Evolutionary conservation across 495 filamentous ascomycete species (phyloP).

Genomic region (Amphirosellinia nigrospora): DNA sequence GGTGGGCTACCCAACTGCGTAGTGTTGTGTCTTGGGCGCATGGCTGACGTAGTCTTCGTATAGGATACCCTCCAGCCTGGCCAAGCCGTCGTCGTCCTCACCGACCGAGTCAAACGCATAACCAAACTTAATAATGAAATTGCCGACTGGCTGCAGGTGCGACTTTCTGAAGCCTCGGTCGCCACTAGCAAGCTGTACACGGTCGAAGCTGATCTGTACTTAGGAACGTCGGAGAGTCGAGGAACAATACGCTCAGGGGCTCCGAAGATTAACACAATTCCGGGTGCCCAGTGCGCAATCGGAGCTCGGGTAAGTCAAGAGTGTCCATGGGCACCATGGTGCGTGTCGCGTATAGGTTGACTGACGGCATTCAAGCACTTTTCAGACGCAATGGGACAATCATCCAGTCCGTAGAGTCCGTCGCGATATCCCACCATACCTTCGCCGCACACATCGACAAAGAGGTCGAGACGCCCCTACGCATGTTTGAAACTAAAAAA

Average conservation of each 20-base stretch:
- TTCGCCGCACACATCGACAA: conserved; percentile 86
- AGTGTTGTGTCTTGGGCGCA: conserved; percentile 1
- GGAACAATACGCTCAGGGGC: conserved; percentile 83
- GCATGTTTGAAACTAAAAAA: conserved; percentile 69
- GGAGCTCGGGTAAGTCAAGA: conserved; percentile 78
- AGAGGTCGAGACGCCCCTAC: conserved; percentile 87
- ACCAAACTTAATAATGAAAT: conserved; percentile 87
- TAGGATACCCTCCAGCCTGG: conserved; percentile 83
- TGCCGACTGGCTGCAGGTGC: conserved; percentile 96
- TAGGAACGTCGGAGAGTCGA: conserved; percentile 94
- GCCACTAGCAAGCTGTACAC: conserved; percentile 17
- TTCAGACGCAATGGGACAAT: conserved; percentile 95
- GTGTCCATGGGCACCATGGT: no score
- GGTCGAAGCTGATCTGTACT: conserved; percentile 26
- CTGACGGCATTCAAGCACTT: conserved; percentile 66
- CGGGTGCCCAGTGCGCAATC: conserved; percentile 73
- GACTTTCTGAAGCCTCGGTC: conserved; percentile 17
- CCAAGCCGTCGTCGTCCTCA: conserved; percentile 83
- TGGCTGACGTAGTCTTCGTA: conserved; percentile 24
- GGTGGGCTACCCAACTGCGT: conserved; percentile 63
- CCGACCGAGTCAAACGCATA: conserved; percentile 88
- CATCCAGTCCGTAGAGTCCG: conserved; percentile 74
- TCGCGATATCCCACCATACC: conserved; percentile 83
- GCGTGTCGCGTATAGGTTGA: not conserved
- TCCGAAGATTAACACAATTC: conserved; percentile 80